These are phyloP conservation scores for Mortierella sp. DNA, from an alignment of 371 early-diverging fungal genomes.

Conservation along the genomic window DNA sequence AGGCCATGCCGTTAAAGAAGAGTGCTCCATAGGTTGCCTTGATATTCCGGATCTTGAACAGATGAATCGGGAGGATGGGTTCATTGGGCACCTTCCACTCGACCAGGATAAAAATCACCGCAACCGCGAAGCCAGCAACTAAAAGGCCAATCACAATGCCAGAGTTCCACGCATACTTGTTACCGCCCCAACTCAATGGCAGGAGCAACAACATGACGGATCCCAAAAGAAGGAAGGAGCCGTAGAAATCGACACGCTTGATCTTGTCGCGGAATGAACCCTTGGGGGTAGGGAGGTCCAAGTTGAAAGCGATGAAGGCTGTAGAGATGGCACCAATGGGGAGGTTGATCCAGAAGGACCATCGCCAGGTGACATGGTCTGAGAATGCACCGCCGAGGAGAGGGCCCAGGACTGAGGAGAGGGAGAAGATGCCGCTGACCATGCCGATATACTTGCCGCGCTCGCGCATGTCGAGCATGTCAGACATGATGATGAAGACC, in stretches of 20 bases:
- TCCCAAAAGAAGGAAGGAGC: conserved; percentile 66
- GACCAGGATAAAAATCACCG: conserved; percentile 64
- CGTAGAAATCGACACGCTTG: conserved; percentile 74
- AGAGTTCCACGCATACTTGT: conserved; percentile 72
- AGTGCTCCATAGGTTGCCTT: conserved; percentile 60
- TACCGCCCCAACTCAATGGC: conserved; percentile 77
- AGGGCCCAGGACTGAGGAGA: conserved; percentile 84
- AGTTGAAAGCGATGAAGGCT: conserved; percentile 65
- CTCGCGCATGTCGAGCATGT: conserved; percentile 64
- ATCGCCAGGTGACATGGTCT: conserved; percentile 68
- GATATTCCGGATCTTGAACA: conserved; percentile 64
- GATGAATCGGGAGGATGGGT: conserved; percentile 72
- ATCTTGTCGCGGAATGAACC: conserved; percentile 66
- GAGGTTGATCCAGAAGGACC: conserved; percentile 87
- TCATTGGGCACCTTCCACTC: conserved; percentile 71
- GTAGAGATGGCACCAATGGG: conserved; percentile 75
- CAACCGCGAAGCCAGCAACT: conserved; percentile 62
- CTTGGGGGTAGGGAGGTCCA: conserved; percentile 63
- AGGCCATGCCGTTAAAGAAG: conserved; percentile 78
- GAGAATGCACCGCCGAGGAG: conserved; percentile 82
- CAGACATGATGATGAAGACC: conserved; percentile 81
- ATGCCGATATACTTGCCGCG: conserved; percentile 71
- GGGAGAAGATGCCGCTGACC: conserved; percentile 66
- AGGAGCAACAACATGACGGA: conserved; percentile 70
- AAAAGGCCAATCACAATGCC: conserved; percentile 70